Conservation (phyloP, 2,329 filamentous ascomycete genomes). For the Diaporthe longicolla region DNA sequence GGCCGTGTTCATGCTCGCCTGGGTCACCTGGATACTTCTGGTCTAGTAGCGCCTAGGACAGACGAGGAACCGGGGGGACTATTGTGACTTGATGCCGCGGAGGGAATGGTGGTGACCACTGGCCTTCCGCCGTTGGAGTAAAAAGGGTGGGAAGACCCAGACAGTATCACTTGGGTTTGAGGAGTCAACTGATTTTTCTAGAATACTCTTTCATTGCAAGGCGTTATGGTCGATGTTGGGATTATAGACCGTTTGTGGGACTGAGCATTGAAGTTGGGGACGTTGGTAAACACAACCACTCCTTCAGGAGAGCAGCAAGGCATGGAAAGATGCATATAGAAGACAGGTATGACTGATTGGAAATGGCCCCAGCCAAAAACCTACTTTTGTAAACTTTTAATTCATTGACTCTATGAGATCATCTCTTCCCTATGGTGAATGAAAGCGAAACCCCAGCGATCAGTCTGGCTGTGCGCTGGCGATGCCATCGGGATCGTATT, state of each 20-base stretch:
- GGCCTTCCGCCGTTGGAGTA: neutral
- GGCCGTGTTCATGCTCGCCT: slow-evolving; percentile 40
- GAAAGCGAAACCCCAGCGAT: neutral
- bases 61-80: slow-evolving; percentile 38
- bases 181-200: slow-evolving; percentile 8
- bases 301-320: slow-evolving; percentile 2
- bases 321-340: slow-evolving; percentile 13
- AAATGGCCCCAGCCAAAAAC: neutral
- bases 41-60: slow-evolving; percentile 42
- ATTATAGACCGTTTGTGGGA: slow-evolving; percentile 17
- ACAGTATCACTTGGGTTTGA: neutral
- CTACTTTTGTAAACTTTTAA: slow-evolving; percentile 8
- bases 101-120: slow-evolving; percentile 34
- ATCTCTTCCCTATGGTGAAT: neutral
- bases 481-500: neutral
- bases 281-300: slow-evolving; percentile 27
- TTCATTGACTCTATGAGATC: slow-evolving; percentile 15
- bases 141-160: neutral
- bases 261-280: neutral
- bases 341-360: slow-evolving; percentile 14
- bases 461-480: neutral
- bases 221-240: slow-evolving; percentile 34
- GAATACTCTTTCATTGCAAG: slow-evolving; percentile 37
- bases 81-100: slow-evolving; percentile 42
- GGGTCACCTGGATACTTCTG: slow-evolving; percentile 43